Conservation (phyloP, 2,329 filamentous ascomycete genomes). For the Elsinoe fawcettii region DNA sequence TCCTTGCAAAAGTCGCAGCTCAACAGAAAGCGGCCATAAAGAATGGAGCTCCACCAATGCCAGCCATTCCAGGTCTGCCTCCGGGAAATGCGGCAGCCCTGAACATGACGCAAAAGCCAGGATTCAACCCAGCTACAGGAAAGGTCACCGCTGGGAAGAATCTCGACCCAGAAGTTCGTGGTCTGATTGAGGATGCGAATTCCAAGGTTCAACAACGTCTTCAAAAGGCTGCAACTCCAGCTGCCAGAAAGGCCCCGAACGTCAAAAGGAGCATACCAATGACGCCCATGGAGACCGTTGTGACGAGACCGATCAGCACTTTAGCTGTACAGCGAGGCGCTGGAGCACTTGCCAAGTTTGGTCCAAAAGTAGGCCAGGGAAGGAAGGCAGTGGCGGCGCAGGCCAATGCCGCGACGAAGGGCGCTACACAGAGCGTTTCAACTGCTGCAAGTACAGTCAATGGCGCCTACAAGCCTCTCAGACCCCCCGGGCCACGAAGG, state of each 20-base stretch:
- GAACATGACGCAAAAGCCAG: conserved; percentile 5
- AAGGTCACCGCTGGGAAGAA: conserved; percentile 19
- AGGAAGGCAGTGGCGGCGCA: conserved; percentile 8
- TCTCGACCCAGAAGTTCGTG: conserved; percentile 18
- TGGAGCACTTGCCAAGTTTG: conserved; percentile 13
- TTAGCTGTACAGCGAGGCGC: conserved; percentile 25
- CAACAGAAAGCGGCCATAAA: conserved; percentile 26
- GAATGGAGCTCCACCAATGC: conserved; percentile 20
- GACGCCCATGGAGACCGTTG: conserved; percentile 28
- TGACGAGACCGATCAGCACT: conserved; percentile 30
- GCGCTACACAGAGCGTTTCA: conserved; percentile 21
- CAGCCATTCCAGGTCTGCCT: conserved; percentile 13
- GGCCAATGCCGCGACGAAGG: conserved; percentile 24
- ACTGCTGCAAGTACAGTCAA: background rate
- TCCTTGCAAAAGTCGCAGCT: conserved; percentile 29
- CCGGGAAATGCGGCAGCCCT: conserved; percentile 4
- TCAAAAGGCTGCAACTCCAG: conserved; percentile 19
- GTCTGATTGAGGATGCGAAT: conserved; percentile 15
- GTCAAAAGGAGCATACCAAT: conserved; percentile 26
- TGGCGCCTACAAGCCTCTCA: background rate
- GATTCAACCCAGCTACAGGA: conserved; percentile 22
- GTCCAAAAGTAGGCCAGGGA: conserved; percentile 14
- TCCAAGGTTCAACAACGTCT: conserved; percentile 22
- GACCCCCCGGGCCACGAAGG: background rate
- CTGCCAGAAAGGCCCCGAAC: conserved; percentile 17